Percentiles rank a stretch among this genome's conserved stretches.
Conservation (phyloP, 148 eudicot genomes). For the Amaranthus palmeri region DNA sequence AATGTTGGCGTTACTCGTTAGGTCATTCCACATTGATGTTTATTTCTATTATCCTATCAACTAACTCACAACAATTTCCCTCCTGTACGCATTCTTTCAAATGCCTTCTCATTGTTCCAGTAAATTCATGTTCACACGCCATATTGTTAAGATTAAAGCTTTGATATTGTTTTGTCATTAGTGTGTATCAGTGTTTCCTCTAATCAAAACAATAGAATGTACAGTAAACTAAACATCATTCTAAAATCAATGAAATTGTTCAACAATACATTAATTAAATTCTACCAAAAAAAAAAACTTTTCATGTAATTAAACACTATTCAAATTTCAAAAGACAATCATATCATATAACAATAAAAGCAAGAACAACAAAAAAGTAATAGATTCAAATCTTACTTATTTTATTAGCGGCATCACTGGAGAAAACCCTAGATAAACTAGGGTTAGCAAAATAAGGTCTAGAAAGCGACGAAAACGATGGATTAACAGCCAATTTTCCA, state of each 20-base stretch:
- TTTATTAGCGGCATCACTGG: not conserved
- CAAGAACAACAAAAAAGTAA: not conserved
- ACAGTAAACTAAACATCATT: not conserved
- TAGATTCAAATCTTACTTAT: not conserved
- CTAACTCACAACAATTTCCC: no score
- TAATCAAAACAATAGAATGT: not conserved
- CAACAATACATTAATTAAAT: no score
- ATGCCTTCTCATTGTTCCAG: no score
- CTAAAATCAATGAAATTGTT: not conserved
- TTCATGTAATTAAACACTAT: no score
- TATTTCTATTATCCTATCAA: no score
- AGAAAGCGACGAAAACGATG: constrained; percentile 7
- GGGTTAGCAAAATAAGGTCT: not conserved
- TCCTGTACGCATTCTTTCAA: no score
- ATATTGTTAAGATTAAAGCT: no score
- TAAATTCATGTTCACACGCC: no score
- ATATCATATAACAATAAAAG: not conserved
- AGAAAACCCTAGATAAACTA: not conserved
- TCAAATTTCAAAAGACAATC: not conserved
- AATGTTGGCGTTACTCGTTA: no score
- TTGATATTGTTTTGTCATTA: not conserved
- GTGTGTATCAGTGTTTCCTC: not conserved
- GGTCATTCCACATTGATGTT: no score
- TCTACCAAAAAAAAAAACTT: no score
- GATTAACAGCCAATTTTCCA: not conserved